Evolutionary conservation across 1,284 basidiomycete genomes (phyloP).

Genomic region (Leccinum variabile): DNA sequence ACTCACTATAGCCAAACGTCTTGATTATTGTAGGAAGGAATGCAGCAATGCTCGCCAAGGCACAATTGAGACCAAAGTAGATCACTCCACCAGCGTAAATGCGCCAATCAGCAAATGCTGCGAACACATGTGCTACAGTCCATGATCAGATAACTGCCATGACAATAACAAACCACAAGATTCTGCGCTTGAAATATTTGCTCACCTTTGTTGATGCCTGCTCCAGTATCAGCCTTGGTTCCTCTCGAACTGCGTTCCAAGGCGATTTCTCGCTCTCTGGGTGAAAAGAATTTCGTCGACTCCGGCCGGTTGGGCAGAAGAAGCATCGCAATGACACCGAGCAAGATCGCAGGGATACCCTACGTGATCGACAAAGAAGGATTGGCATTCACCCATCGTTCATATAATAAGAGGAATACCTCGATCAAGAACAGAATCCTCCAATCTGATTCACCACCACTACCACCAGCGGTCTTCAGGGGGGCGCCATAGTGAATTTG

Average conservation of each 20-base stretch:
- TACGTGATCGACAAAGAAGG: constrained; percentile 22
- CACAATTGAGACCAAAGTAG: constrained; percentile 80
- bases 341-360: constrained; percentile 66
- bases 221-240: constrained; percentile 62
- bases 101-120: constrained; percentile 69
- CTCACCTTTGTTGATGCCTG: constrained; percentile 67
- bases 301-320: constrained; percentile 80
- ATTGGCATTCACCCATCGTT: neutral
- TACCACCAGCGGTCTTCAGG: constrained; percentile 22
- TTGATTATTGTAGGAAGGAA: constrained; percentile 84
- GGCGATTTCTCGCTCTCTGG: constrained; percentile 71
- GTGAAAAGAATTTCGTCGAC: constrained; percentile 64
- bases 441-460: constrained; percentile 46
- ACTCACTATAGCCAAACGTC: constrained; percentile 62
- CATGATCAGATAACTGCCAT: neutral
- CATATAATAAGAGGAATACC: constrained; percentile 37
- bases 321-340: constrained; percentile 67
- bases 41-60: constrained; percentile 76
- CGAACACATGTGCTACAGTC: constrained; percentile 54
- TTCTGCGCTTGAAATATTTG: neutral
- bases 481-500: constrained; percentile 43
- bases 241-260: constrained; percentile 73
- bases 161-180: neutral
- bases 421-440: constrained; percentile 76
- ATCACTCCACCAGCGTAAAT: constrained; percentile 63